Evolutionary conservation across 2,329 filamentous ascomycete genomes (phyloP).

Genomic region (Aspergillus latus): DNA sequence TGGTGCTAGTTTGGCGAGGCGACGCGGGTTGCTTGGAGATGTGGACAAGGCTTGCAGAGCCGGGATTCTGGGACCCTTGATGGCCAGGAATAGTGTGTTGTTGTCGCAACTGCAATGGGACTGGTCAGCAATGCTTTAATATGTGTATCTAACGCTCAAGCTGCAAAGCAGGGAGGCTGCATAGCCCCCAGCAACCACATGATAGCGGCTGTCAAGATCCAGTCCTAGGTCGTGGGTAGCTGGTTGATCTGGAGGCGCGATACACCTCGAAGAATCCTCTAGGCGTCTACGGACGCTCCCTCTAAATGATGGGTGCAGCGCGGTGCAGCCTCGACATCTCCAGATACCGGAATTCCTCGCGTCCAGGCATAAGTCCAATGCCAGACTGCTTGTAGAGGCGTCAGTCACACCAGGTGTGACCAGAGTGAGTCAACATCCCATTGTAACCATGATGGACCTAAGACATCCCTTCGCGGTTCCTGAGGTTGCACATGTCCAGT

Average conservation of each 20-base stretch:
- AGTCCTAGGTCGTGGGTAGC: not conserved
- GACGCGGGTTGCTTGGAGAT: conserved; percentile 51
- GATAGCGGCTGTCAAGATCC: not conserved
- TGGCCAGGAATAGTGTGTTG: conserved; percentile 23
- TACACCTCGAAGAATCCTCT: not conserved
- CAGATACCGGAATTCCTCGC: not conserved
- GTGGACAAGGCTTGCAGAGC: conserved; percentile 29
- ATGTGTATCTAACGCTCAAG: not conserved
- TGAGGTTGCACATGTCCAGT: conserved; percentile 1
- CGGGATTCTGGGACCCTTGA: conserved; percentile 32
- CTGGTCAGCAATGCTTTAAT: conserved; percentile 14
- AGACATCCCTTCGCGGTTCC: not conserved
- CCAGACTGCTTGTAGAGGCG: not conserved
- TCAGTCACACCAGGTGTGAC: conserved; percentile 12
- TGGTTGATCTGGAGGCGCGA: not conserved
- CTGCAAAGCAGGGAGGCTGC: conserved; percentile 2
- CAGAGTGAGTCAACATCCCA: not conserved
- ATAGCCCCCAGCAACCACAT: conserved; percentile 1
- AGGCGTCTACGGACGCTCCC: not conserved
- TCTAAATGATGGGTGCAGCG: not conserved
- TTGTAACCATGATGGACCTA: not conserved
- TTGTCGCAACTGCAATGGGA: conserved; percentile 32
- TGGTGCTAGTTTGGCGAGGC: conserved; percentile 60
- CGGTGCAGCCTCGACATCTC: not conserved
- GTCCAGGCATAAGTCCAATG: not conserved